Conservation (phyloP, 2,329 filamentous ascomycete species). For the Beauveria scarabaeidicola region DNA sequence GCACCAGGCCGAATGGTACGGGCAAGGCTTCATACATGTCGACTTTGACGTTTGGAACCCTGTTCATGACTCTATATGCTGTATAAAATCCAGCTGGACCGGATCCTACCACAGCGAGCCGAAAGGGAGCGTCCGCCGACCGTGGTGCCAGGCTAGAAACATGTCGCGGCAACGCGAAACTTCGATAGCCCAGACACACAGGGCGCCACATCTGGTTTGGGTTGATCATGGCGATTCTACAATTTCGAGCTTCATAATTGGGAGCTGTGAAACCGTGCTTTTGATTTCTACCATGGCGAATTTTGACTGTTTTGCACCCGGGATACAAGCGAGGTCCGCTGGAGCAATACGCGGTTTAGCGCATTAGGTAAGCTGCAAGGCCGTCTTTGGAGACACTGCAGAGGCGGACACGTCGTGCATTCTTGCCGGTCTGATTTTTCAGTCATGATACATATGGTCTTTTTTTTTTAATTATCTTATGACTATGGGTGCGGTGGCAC, state of each 20-base stretch:
- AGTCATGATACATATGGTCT: too few relatives aligned
- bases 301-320: not conserved
- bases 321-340: not conserved
- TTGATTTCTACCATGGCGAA: not conserved
- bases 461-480: too few relatives aligned
- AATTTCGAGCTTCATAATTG: slow-evolving; percentile 5
- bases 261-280: not conserved
- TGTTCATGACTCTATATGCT: slow-evolving; percentile 73
- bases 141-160: slow-evolving; percentile 11
- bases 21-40: slow-evolving; percentile 97
- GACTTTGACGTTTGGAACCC: slow-evolving; percentile 60
- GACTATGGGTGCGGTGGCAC: too few relatives aligned
- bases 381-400: not conserved
- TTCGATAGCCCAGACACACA: not conserved
- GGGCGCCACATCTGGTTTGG: not conserved
- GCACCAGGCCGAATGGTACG: slow-evolving; percentile 83
- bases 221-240: not conserved
- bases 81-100: slow-evolving; percentile 96
- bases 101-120: slow-evolving; percentile 83
- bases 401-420: too few relatives aligned
- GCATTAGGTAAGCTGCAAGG: not conserved
- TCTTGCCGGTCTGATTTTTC: too few relatives aligned
- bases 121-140: slow-evolving; percentile 46
- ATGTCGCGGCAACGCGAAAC: not conserved
- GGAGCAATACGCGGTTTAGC: not conserved